phyloP scores from a whole-genome alignment of 306 rosid genomes.

The Cercis canadensis region DNA sequence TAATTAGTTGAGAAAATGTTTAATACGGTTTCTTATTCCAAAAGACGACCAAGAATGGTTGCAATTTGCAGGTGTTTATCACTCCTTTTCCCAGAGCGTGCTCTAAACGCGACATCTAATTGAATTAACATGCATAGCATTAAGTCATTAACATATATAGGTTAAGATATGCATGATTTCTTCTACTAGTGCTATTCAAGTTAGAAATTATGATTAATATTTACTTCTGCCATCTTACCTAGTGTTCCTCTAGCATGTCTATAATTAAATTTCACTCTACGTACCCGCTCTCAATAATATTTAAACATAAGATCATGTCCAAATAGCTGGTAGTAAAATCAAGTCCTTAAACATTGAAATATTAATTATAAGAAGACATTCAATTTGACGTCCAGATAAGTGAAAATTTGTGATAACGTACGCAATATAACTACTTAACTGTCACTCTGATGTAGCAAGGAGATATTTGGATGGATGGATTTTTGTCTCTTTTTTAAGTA shows the following conservation, averaged over 20 bases:
- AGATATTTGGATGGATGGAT: conserved; percentile 6
- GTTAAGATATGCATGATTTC: no score
- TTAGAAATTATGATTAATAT: no score
- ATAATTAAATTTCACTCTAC: no score
- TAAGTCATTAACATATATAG: no score
- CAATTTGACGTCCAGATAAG: background rate
- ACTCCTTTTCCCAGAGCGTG: conserved; percentile 54
- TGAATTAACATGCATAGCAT: background rate
- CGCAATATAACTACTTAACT: background rate
- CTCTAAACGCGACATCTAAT: conserved; percentile 35
- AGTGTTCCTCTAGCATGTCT: no score
- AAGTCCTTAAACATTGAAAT: no score
- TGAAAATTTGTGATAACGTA: background rate
- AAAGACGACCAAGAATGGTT: conserved; percentile 19
- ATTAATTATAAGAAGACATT: background rate
- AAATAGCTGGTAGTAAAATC: no score
- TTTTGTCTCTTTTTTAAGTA: background rate
- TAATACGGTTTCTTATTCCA: conserved; percentile 45
- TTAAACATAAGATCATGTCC: no score
- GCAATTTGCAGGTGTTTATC: conserved; percentile 12
- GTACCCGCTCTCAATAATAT: no score
- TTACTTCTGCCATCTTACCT: no score
- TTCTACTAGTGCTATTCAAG: no score
- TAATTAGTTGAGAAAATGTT: conserved; percentile 46
- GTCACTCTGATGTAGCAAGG: conserved; percentile 13